Evolutionary conservation across 2,329 filamentous ascomycete genomes (phyloP).

Genomic region (Aphanocladium album): DNA sequence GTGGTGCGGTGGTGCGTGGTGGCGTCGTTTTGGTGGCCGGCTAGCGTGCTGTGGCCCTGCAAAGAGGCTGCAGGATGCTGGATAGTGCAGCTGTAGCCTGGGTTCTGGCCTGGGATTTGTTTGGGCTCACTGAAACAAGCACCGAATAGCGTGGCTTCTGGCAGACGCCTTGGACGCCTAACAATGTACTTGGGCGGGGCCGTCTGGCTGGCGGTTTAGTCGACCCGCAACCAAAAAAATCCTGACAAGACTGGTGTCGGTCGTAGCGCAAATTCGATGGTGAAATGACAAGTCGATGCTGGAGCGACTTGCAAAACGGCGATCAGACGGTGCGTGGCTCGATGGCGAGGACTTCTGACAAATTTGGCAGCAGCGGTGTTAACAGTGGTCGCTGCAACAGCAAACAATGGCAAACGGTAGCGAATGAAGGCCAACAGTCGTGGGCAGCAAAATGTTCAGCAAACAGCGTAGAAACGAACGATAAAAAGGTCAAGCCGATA

Average conservation of each 20-base stretch:
- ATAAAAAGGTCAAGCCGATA: neutral
- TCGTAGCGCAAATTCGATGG: constrained; percentile 2
- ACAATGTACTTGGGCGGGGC: neutral
- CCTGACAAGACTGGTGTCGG: neutral
- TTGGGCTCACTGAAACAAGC: neutral
- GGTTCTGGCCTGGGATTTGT: too few relatives aligned
- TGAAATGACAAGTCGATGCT: constrained; percentile 5
- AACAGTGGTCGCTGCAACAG: neutral
- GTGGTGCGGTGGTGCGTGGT: neutral
- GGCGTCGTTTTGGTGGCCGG: constrained; percentile 7
- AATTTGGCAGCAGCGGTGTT: neutral
- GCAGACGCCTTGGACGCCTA: neutral
- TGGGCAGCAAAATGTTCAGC: neutral
- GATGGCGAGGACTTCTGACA: neutral
- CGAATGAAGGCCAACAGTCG: neutral
- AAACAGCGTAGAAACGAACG: constrained; percentile 2
- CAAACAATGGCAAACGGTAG: neutral
- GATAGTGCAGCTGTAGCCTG: neutral
- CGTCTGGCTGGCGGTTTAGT: neutral
- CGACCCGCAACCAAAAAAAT: constrained; percentile 6
- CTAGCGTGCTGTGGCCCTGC: constrained; percentile 2
- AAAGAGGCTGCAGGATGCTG: constrained; percentile 4
- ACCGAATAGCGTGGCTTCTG: neutral
- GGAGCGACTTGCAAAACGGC: neutral
- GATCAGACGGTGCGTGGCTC: constrained; percentile 1